Evolutionary conservation across 2,329 filamentous ascomycete genomes (phyloP).

Genomic region (Fusarium haematococcum): DNA sequence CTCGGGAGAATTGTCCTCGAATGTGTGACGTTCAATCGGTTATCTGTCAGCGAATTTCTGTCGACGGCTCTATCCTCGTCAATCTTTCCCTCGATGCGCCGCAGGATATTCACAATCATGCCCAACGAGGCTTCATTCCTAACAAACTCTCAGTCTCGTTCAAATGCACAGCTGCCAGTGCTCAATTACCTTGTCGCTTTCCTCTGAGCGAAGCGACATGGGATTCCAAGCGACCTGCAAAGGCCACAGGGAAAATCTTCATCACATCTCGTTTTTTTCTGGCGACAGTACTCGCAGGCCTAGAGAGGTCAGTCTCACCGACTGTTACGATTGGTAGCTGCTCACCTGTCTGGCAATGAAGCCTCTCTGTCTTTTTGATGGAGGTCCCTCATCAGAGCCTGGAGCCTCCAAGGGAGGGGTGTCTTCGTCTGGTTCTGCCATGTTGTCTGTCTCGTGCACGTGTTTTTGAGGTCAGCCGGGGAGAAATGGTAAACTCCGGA

Average conservation of each 20-base stretch:
- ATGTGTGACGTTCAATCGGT: background rate
- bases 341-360: slow-evolving; percentile 35
- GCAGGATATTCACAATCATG: slow-evolving; percentile 36
- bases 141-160: background rate
- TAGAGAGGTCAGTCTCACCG: background rate
- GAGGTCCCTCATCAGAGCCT: slow-evolving; percentile 23
- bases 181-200: slow-evolving; percentile 26
- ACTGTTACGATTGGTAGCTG: accelerated
- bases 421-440: slow-evolving; percentile 29
- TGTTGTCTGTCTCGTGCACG: background rate
- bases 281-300: slow-evolving; percentile 36
- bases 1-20: slow-evolving; percentile 8
- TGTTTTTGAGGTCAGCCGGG: slow-evolving; percentile 9
- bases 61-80: slow-evolving; percentile 17
- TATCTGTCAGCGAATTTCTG: background rate
- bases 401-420: slow-evolving; percentile 9
- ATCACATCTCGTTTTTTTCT: slow-evolving; percentile 36
- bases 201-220: slow-evolving; percentile 21
- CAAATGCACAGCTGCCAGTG: accelerated
- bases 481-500: slow-evolving; percentile 28
- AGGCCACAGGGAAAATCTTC: slow-evolving; percentile 34
- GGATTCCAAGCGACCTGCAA: slow-evolving; percentile 24
- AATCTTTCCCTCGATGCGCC: slow-evolving; percentile 36
- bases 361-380: slow-evolving; percentile 22
- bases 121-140: slow-evolving; percentile 33